Evolutionary conservation across 768 basidiomycete genomes (phyloP).

Genomic region (Lactifluus echinatus): DNA sequence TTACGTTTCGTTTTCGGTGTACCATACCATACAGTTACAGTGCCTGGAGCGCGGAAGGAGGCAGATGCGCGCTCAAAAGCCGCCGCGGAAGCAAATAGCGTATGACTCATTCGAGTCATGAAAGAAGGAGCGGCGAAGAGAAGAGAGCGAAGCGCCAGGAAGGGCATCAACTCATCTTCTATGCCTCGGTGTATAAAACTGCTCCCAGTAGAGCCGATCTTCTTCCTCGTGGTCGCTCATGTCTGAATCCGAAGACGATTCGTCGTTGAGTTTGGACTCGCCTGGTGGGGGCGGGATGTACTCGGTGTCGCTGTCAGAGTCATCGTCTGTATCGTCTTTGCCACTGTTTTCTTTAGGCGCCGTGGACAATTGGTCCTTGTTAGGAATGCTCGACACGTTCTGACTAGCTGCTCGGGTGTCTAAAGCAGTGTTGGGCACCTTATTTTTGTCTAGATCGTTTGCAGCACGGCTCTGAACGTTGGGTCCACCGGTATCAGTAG

Average conservation of each 20-base stretch:
- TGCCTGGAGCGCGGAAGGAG: too few species aligned
- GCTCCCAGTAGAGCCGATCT: not conserved
- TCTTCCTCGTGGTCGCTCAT: conserved; percentile 1
- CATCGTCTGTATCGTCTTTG: not conserved
- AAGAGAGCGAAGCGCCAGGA: not conserved
- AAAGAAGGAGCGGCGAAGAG: too few species aligned
- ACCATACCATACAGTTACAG: too few species aligned
- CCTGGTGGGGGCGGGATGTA: not conserved
- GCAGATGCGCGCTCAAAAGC: too few species aligned
- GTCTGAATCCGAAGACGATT: not conserved
- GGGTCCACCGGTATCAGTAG: not conserved
- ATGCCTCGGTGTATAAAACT: not conserved
- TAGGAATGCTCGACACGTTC: not conserved
- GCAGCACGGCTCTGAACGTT: not conserved
- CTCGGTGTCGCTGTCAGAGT: not conserved
- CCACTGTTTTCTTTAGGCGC: not conserved
- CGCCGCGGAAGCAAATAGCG: too few species aligned
- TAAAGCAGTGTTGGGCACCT: not conserved
- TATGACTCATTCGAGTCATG: too few species aligned
- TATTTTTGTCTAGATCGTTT: not conserved
- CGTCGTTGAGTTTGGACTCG: not conserved
- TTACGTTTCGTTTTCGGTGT: not conserved
- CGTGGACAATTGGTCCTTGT: not conserved
- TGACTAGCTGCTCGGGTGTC: not conserved
- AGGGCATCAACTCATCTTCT: not conserved